These are phyloP conservation scores for Lablab purpureus DNA, from an alignment of 306 rosid species.

Conservation along the genomic window DNA sequence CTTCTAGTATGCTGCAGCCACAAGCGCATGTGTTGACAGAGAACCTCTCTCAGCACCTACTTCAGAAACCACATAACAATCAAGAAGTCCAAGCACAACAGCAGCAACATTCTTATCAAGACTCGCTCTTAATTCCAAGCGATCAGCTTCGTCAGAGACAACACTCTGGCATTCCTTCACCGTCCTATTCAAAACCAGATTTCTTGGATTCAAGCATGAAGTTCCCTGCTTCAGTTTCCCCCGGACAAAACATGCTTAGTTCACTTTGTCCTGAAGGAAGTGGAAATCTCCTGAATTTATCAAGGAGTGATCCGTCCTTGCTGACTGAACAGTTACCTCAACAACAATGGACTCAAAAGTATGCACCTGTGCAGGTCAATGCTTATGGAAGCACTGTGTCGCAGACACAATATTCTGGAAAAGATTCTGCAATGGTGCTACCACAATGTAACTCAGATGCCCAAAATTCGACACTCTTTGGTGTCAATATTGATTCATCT, in stretches of 20 bases:
- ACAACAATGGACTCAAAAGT: constrained; percentile 70
- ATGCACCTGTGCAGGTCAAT: constrained; percentile 64
- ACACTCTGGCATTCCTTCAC: constrained; percentile 64
- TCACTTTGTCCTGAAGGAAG: constrained; percentile 74
- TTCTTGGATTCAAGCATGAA: constrained; percentile 68
- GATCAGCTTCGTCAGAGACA: constrained; percentile 75
- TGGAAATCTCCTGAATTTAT: constrained; percentile 58
- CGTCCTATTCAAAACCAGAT: constrained; percentile 71
- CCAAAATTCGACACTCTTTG: constrained; percentile 77
- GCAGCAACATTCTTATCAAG: constrained; percentile 63
- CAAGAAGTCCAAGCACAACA: constrained; percentile 73
- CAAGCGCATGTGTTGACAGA: constrained; percentile 65
- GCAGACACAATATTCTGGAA: constrained; percentile 67
- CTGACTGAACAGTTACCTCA: constrained; percentile 74
- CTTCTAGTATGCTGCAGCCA: constrained; percentile 65
- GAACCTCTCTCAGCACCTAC: constrained; percentile 71
- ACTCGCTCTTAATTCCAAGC: constrained; percentile 59
- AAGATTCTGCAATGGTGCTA: constrained; percentile 66
- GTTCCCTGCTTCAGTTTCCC: constrained; percentile 59
- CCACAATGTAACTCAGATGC: constrained; percentile 67
- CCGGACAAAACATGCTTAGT: constrained; percentile 70
- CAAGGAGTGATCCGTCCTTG: constrained; percentile 65
- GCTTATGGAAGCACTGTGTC: constrained; percentile 64
- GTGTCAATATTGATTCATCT: constrained; percentile 87
- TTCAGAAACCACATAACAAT: constrained; percentile 67